phyloP scores from a whole-genome alignment of 208 protist genomes.

The Acanthamoeba healyi region DNA sequence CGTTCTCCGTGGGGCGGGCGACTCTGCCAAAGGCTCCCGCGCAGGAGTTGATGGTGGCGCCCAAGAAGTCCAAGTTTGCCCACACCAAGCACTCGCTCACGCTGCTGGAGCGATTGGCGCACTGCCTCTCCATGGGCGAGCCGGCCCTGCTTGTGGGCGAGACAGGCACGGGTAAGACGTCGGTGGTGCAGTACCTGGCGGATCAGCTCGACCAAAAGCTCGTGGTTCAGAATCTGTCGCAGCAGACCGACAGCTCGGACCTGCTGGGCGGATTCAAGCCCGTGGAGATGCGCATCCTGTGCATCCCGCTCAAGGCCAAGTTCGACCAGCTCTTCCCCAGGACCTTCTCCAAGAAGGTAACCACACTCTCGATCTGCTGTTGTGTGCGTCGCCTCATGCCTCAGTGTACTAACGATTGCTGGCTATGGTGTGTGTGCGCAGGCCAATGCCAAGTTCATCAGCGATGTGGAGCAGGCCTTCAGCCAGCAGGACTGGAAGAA shows the following conservation, averaged over 20 bases:
- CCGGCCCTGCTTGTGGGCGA: slow-evolving; percentile 98
- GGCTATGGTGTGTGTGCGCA: neutral
- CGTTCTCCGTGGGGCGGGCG: slow-evolving; percentile 78
- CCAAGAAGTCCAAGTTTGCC: slow-evolving; percentile 92
- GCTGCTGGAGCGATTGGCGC: slow-evolving; percentile 96
- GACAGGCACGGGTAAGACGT: slow-evolving; percentile 96
- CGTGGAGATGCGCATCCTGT: slow-evolving; percentile 93
- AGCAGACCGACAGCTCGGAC: slow-evolving; percentile 99
- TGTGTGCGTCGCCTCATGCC: neutral
- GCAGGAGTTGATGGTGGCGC: neutral
- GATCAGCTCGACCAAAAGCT: slow-evolving; percentile 90
- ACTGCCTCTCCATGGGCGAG: slow-evolving; percentile 94
- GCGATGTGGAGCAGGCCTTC: slow-evolving; percentile 84
- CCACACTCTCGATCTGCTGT: neutral
- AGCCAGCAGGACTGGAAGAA: slow-evolving; percentile 89
- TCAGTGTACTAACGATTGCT: neutral
- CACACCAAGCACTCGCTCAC: slow-evolving; percentile 95
- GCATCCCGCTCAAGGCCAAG: slow-evolving; percentile 89
- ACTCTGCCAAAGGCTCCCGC: slow-evolving; percentile 18
- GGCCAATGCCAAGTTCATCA: slow-evolving; percentile 82
- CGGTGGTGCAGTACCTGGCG: slow-evolving; percentile 93
- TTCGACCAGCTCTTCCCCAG: slow-evolving; percentile 96
- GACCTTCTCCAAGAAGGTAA: slow-evolving; percentile 92
- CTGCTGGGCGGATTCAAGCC: slow-evolving; percentile 99
- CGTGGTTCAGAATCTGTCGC: slow-evolving; percentile 95